Evolutionary conservation across 805 yeast species (phyloP), one percentile per base, ranked within the genome.

Genomic region (Schwanniomyces vanrijiae): DNA sequence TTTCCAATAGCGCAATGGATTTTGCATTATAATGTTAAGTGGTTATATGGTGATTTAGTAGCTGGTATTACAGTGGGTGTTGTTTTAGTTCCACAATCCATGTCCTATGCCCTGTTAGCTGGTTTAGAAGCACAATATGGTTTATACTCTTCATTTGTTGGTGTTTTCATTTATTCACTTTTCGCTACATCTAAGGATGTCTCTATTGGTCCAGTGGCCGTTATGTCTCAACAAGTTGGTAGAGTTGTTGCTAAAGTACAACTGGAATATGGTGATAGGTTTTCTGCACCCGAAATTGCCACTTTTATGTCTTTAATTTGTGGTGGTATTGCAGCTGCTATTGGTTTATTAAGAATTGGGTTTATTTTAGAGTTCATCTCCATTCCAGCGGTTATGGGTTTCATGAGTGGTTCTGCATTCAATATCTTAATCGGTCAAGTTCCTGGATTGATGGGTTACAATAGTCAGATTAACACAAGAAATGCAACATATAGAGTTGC

Each of bases 111-210:
- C 7, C 83, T 80, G 60, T 71, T 91, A 51, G 97, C 97, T 5
- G 83, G 87, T 4, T 76, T 91, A 50, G 75, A 83, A 4, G 82
- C 96, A 5, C 86, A 90, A 64, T 91, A 84, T 58, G 97, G 97
- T 42, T 78, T 91, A 40, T 91, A 91, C 68, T 88, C 97, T 11
- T 88, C 96, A 0, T 91, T 91, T 60, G 84, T 91, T 40, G 97
- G 97, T 61, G 96, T 90, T 10, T 78, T 90, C 60, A 81, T 87
- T 44, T 91, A 91, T 66, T 86, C 96, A 42, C 79, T 91, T 58
- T 91, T 91, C 68, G 97, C 97, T 11, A 91, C 97, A 11, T 87
- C 96, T 20, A 91, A 91, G 66, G 97, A 91, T 75, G 96, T 91
- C 33, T 86, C 95, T 50, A 90, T 91, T 58, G 97, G 97, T 22